Evolutionary conservation across 2,329 filamentous ascomycete genomes (phyloP).

Genomic region (Keithomyces neogunnii): DNA sequence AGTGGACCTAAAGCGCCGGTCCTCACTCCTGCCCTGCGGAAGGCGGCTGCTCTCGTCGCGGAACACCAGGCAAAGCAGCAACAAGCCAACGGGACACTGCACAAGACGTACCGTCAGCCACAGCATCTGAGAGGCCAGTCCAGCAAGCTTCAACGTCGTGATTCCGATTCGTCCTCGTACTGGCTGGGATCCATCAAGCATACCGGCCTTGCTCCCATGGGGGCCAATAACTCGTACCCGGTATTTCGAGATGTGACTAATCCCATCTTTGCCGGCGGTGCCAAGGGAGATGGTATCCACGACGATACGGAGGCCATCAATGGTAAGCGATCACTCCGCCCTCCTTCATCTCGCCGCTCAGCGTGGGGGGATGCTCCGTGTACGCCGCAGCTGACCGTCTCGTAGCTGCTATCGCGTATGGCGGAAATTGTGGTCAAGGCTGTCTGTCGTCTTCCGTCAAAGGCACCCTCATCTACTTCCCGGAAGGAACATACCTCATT

Average conservation of each 20-base stretch:
- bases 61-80: neutral
- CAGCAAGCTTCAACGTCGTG: neutral
- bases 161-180: neutral
- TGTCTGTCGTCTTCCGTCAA: constrained; percentile 1
- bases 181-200: constrained; percentile 4
- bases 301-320: constrained; percentile 4
- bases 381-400: neutral
- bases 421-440: constrained; percentile 2
- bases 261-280: neutral
- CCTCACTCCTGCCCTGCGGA: neutral
- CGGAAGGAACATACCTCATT: constrained; percentile 3
- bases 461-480: constrained; percentile 4
- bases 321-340: neutral
- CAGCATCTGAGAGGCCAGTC: neutral
- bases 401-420: neutral
- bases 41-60: neutral
- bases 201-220: constrained; percentile 2
- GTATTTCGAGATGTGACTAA: constrained; percentile 3
- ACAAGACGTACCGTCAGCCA: neutral
- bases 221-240: constrained; percentile 2
- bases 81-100: neutral
- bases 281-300: constrained; percentile 2
- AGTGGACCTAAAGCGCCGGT: neutral
- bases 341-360: too few species aligned
- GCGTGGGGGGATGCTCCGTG: too few species aligned